Evolutionary conservation across 129 eudicot genomes (phyloP), one percentile per base, ranked within the genome.

Genomic region (Silybum marianum): DNA sequence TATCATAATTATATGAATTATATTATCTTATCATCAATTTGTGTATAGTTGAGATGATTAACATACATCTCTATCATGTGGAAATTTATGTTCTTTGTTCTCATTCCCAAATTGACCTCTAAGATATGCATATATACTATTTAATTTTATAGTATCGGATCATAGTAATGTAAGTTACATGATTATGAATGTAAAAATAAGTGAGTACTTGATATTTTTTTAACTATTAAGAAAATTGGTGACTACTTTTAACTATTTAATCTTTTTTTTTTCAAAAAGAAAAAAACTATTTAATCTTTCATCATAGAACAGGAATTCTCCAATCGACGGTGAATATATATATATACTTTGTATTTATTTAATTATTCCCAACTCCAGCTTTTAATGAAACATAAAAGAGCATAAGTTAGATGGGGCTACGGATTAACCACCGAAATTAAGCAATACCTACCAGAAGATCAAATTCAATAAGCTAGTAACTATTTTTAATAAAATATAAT

Each of bases 371-470:
- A 77, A 63, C 72, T 77, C 73, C 80, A 77, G 16, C 10, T 77
- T 34, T 63, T 62, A 77, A 77, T 62, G 80, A 36, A 21, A 36
- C 80, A 63, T 77, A 62, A 63, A 77, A 54, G 36, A 62, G 32
- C 65, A 58, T 32, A 58, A 77, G 36, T 63, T 62, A 62, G 62
- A 63, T 63, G 80, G 72, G 80, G 38, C 73, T 77, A 75, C 71
- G 24, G 67, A 42, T 62, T 76, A 38, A 76, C 71, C 71, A 76
- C 69, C 80, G 67, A 77, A 12, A 62, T 63, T 62, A 62, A 62
- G 72, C 72, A 62, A 30, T 65, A 77, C 73, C 80, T 77, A 77
- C 80, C 80, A 63, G 62, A 77, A 77, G 63, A 12, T 63, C 72
- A 36, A 6, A 36, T 36, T 36, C 40, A 36, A 36, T 32, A 32